Evolutionary conservation across 2,329 filamentous ascomycete genomes (phyloP).

Genomic region (Teratosphaeria destructans): DNA sequence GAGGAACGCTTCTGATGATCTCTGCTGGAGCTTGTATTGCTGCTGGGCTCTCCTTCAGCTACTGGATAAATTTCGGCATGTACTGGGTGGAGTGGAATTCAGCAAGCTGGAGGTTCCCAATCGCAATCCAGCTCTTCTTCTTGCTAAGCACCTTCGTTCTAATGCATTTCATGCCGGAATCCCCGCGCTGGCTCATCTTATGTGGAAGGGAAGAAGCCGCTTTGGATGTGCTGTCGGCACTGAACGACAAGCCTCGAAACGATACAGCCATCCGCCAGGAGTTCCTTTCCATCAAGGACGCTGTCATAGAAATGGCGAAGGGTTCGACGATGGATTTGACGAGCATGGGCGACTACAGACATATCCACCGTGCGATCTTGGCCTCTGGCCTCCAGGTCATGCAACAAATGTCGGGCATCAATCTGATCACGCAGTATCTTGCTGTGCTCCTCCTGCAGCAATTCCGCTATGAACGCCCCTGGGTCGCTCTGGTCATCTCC

Average conservation of each 20-base stretch:
- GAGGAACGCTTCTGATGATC: constrained; percentile 41
- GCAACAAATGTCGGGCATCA: constrained; percentile 13
- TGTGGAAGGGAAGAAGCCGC: constrained; percentile 43
- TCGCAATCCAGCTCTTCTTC: constrained; percentile 28
- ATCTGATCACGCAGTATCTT: constrained; percentile 27
- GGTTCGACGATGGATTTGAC: constrained; percentile 40
- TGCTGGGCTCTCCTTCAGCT: constrained; percentile 37
- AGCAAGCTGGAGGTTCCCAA: constrained; percentile 36
- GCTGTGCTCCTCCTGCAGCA: constrained; percentile 40
- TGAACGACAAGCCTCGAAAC: neutral
- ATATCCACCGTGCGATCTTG: neutral
- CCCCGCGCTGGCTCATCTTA: constrained; percentile 44
- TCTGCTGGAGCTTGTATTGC: constrained; percentile 36
- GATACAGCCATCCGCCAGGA: constrained; percentile 26
- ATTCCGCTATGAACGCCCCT: constrained; percentile 29
- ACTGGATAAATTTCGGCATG: constrained; percentile 34
- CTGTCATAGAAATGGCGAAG: constrained; percentile 34
- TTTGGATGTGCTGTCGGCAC: neutral
- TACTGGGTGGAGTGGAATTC: constrained; percentile 28
- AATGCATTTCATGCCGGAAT: constrained; percentile 40
- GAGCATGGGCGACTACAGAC: constrained; percentile 31
- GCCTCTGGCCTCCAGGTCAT: constrained; percentile 10
- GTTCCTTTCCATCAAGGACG: constrained; percentile 28
- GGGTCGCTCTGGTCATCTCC: constrained; percentile 32
- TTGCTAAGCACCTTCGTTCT: constrained; percentile 24